Percentiles rank a stretch among this genome's conserved stretches.
Evolutionary conservation across 768 basidiomycete genomes (phyloP).

Genomic region (Rhizopogon sp.): DNA sequence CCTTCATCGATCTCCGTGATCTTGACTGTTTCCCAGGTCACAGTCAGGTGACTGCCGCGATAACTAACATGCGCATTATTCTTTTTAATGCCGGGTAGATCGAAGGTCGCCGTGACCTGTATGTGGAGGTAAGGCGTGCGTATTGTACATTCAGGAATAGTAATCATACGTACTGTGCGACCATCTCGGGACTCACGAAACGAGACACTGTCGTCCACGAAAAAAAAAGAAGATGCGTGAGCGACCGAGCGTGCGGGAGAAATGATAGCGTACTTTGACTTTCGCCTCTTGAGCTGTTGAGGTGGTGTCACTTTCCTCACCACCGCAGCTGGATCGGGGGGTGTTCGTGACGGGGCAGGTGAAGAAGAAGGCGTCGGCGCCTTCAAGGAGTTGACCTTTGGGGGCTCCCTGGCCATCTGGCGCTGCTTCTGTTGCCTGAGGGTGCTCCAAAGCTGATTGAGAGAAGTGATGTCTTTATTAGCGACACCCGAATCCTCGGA

Average conservation of each 20-base stretch:
- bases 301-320: conserved; percentile 28
- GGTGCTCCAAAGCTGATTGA: conserved; percentile 63
- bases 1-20: conserved; percentile 59
- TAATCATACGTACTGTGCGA: conserved; percentile 35
- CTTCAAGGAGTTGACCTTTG: conserved; percentile 69
- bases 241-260: conserved; percentile 1
- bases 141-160: conserved; percentile 9
- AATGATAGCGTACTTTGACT: conserved; percentile 54
- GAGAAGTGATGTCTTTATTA: conserved; percentile 24
- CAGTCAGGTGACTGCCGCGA: conserved; percentile 52
- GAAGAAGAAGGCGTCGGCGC: conserved; percentile 4
- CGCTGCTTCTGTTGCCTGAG: conserved; percentile 61
- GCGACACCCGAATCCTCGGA: conserved; percentile 8
- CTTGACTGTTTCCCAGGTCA: conserved; percentile 63
- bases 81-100: conserved; percentile 64
- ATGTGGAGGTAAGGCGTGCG: conserved; percentile 18
- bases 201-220: conserved; percentile 44
- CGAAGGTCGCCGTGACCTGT: conserved; percentile 63
- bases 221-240: neutral
- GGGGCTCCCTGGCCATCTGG: conserved; percentile 61
- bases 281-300: conserved; percentile 46
- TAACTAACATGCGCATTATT: conserved; percentile 75
- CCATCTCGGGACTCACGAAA: conserved; percentile 71
- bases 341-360: conserved; percentile 18
- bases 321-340: conserved; percentile 17